phyloP scores from a whole-genome alignment of 1,139 yeast species.

The Lodderomyces pseudojiufengensis region DNA sequence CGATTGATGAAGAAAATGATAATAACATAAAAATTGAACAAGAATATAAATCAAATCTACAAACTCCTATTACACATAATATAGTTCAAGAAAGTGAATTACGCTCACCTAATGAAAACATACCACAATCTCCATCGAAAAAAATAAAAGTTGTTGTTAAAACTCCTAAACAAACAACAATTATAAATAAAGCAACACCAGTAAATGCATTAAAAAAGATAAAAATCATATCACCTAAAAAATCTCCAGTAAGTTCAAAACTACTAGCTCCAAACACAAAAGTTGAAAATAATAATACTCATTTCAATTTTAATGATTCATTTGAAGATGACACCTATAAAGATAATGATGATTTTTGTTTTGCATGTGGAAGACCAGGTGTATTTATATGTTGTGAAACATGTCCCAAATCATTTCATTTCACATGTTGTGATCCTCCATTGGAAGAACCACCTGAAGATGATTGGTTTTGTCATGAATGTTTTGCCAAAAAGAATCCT shows the following conservation, averaged over 20 bases:
- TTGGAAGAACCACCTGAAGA: conserved; percentile 79
- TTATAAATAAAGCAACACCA: conserved; percentile 3
- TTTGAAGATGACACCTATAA: conserved; percentile 24
- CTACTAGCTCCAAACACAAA: conserved; percentile 24
- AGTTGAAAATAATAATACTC: conserved; percentile 7
- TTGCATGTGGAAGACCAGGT: conserved; percentile 86
- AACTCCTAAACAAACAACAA: conserved; percentile 13
- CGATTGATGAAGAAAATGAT: conserved; percentile 6
- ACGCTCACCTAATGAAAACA: conserved; percentile 19
- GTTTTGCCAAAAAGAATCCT: conserved; percentile 41
- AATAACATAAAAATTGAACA: conserved; percentile 11
- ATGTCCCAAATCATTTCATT: conserved; percentile 90
- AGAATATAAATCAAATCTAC: conserved; percentile 24
- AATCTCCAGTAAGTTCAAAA: conserved; percentile 24
- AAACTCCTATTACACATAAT: conserved; percentile 23
- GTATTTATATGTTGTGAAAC: conserved; percentile 88
- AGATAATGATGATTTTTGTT: conserved; percentile 83
- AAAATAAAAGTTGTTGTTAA: conserved; percentile 14
- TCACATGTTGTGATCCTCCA: conserved; percentile 90
- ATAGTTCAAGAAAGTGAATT: conserved; percentile 25
- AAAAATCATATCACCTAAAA: conserved; percentile 40
- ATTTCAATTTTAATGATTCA: not conserved
- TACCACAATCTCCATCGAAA: conserved; percentile 9
- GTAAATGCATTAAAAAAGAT: conserved; percentile 27
- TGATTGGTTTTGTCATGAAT: conserved; percentile 85